Percentiles rank a stretch among this genome's conserved stretches.
phyloP scores from a whole-genome alignment of 257 asterid species.

The Primulina huaijiensis region DNA sequence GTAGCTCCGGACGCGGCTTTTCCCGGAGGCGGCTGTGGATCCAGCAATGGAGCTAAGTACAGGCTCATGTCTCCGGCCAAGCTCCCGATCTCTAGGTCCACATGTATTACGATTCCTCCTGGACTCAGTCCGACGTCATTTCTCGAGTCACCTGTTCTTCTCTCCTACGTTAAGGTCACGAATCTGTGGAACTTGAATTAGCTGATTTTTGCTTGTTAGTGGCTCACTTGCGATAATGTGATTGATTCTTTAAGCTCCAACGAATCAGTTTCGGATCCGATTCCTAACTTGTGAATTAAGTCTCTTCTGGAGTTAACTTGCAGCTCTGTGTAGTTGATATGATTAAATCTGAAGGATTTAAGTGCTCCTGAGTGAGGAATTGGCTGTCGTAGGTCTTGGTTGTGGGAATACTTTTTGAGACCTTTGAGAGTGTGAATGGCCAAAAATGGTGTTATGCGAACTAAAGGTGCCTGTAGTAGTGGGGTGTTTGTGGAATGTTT shows the following conservation, averaged over 20 bases:
- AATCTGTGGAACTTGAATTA: not conserved
- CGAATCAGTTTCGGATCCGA: slow-evolving; percentile 52
- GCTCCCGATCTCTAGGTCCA: slow-evolving; percentile 96
- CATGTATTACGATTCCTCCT: slow-evolving; percentile 81
- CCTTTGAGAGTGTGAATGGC: not conserved
- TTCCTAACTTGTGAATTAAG: slow-evolving; percentile 25
- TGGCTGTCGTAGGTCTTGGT: slow-evolving; percentile 3
- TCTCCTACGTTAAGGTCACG: slow-evolving; percentile 81
- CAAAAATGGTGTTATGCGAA: slow-evolving; percentile 23
- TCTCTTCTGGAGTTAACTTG: slow-evolving; percentile 14
- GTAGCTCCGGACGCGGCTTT: not conserved
- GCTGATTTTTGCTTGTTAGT: slow-evolving; percentile 14
- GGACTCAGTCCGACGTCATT: slow-evolving; percentile 94
- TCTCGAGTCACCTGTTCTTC: slow-evolving; percentile 93
- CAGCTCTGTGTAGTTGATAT: not conserved
- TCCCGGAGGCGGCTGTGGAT: slow-evolving; percentile 36
- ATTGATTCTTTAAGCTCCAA: slow-evolving; percentile 20
- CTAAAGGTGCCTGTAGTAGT: slow-evolving; percentile 27
- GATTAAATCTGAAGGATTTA: not conserved
- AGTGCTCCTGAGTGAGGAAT: slow-evolving; percentile 7
- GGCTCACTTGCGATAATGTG: slow-evolving; percentile 15
- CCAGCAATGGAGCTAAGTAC: slow-evolving; percentile 64
- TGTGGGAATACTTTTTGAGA: slow-evolving; percentile 3
- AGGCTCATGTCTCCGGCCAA: slow-evolving; percentile 92
- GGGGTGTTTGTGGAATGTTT: slow-evolving; percentile 40